phyloP scores from a whole-genome alignment of 2,329 filamentous ascomycete genomes.

The Trichoderma aggressivum region DNA sequence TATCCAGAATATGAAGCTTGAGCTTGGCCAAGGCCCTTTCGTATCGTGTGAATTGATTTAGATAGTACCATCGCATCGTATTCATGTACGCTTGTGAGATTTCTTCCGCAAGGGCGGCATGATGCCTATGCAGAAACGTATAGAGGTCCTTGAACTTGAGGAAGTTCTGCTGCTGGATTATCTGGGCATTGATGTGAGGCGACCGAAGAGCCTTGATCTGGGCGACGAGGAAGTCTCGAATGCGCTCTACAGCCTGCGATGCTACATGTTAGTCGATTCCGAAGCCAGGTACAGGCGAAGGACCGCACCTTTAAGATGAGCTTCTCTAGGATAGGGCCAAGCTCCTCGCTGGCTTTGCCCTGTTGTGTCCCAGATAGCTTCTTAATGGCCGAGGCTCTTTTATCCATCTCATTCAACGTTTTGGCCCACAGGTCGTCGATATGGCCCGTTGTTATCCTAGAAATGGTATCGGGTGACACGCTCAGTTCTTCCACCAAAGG shows the following conservation, averaged over 20 bases:
- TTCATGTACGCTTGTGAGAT: conserved; percentile 93
- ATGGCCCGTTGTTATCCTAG: conserved; percentile 79
- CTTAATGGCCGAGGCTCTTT: conserved; percentile 68
- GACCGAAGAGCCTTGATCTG: conserved; percentile 93
- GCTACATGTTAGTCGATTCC: neutral
- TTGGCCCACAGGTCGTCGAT: conserved; percentile 89
- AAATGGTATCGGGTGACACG: conserved; percentile 78
- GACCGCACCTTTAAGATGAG: conserved; percentile 70
- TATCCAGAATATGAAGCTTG: conserved; percentile 78
- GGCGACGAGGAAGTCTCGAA: conserved; percentile 88
- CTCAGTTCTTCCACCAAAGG: conserved; percentile 90
- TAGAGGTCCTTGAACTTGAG: conserved; percentile 85
- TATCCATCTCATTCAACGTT: conserved; percentile 79
- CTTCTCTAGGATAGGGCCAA: conserved; percentile 80
- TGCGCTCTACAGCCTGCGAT: conserved; percentile 76
- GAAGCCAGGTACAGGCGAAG: conserved; percentile 8
- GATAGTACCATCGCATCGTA: conserved; percentile 98
- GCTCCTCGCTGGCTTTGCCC: conserved; percentile 75
- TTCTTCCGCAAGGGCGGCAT: conserved; percentile 79
- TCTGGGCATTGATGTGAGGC: conserved; percentile 93
- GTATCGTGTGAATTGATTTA: conserved; percentile 87
- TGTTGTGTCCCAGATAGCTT: conserved; percentile 60
- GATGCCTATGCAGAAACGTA: conserved; percentile 77
- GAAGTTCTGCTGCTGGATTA: conserved; percentile 92
- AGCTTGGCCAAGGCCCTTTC: conserved; percentile 79